phyloP scores from a whole-genome alignment of 306 rosid species.

The Pterocarpus santalinus region DNA sequence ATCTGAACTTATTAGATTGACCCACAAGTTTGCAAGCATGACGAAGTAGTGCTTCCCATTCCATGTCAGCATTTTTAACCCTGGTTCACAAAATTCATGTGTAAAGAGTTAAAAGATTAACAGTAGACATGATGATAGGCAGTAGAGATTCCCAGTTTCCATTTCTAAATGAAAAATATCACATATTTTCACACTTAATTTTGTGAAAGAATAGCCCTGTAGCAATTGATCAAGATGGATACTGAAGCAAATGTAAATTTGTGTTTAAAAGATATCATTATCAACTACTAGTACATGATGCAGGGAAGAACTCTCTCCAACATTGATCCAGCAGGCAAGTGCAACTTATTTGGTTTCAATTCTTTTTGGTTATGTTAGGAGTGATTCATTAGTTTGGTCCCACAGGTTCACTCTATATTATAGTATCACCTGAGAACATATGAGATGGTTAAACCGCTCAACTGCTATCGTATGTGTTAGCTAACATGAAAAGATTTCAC shows the following conservation, averaged over 20 bases:
- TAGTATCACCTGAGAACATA: slow-evolving; percentile 15
- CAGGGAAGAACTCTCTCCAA: slow-evolving; percentile 21
- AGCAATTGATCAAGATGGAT: slow-evolving; percentile 24
- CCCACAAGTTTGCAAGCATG: slow-evolving; percentile 85
- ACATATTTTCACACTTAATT: slow-evolving; percentile 30
- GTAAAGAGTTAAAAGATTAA: slow-evolving; percentile 24
- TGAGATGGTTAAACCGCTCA: slow-evolving; percentile 29
- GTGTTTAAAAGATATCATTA: neutral
- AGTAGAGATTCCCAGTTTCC: slow-evolving; percentile 4
- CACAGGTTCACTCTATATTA: neutral
- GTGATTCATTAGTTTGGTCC: slow-evolving; percentile 26
- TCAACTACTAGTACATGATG: neutral
- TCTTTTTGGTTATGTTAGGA: slow-evolving; percentile 6
- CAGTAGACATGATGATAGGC: slow-evolving; percentile 1
- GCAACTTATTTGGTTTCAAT: slow-evolving; percentile 20
- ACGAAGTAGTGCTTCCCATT: slow-evolving; percentile 72
- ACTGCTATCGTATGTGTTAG: slow-evolving; percentile 2
- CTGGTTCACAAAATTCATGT: slow-evolving; percentile 56
- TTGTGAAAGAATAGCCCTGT: neutral
- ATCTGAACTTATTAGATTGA: slow-evolving; percentile 70
- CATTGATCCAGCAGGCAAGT: slow-evolving; percentile 24
- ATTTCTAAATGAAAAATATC: slow-evolving; percentile 17
- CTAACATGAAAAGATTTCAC: slow-evolving; percentile 27
- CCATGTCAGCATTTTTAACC: slow-evolving; percentile 77
- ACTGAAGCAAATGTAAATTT: no score